Conservation (phyloP, 495 filamentous ascomycete genomes). For the Ascodesmis nigricans region DNA sequence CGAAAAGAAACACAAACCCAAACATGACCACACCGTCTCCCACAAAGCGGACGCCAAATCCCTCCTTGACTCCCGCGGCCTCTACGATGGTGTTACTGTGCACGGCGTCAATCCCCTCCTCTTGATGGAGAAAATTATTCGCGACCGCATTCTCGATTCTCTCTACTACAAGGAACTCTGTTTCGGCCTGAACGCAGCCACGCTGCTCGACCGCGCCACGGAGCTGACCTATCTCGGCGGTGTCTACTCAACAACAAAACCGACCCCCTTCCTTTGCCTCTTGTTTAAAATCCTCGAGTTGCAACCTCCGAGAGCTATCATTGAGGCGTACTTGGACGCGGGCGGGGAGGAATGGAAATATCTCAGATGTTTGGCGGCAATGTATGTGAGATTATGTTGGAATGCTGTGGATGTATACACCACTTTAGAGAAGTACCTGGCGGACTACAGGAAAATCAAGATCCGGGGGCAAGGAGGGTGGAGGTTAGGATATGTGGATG, state of each 20-base stretch:
- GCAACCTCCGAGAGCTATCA: slow-evolving; percentile 49
- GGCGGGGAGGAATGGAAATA: slow-evolving; percentile 69
- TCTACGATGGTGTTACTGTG: slow-evolving; percentile 40
- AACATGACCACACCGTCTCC: slow-evolving; percentile 11
- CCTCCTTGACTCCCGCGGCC: slow-evolving; percentile 24
- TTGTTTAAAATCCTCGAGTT: slow-evolving; percentile 88
- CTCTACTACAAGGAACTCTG: slow-evolving; percentile 99
- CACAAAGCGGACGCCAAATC: slow-evolving; percentile 27
- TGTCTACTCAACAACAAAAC: slow-evolving; percentile 57
- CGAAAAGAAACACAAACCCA: slow-evolving; percentile 2
- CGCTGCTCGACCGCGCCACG: slow-evolving; percentile 71
- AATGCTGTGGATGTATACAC: slow-evolving; percentile 57
- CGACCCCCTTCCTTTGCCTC: slow-evolving; percentile 82
- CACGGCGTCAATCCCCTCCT: slow-evolving; percentile 48
- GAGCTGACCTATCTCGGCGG: slow-evolving; percentile 62
- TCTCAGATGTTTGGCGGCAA: slow-evolving; percentile 62
- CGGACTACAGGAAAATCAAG: slow-evolving; percentile 65
- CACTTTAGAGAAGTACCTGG: slow-evolving; percentile 60
- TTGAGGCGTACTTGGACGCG: slow-evolving; percentile 58
- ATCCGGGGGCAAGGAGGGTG: slow-evolving; percentile 48
- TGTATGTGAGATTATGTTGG: slow-evolving; percentile 84
- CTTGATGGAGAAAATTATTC: slow-evolving; percentile 51
- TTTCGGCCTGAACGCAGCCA: slow-evolving; percentile 66
- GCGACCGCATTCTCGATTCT: slow-evolving; percentile 72
- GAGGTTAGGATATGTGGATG: slow-evolving; percentile 61